Conservation (phyloP, 495 filamentous ascomycete genomes). For the Aspergillus ellipticus region DNA sequence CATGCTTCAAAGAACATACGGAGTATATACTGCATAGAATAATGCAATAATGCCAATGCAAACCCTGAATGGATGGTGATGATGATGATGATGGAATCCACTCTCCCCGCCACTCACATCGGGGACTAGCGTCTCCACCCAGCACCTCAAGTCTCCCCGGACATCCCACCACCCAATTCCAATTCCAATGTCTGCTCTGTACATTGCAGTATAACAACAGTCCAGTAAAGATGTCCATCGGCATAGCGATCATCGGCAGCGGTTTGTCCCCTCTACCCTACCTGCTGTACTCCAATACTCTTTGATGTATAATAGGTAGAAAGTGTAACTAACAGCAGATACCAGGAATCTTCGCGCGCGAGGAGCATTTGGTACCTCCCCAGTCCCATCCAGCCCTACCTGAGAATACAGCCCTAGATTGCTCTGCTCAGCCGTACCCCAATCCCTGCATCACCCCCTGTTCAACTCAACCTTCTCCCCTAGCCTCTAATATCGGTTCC, state of each 20-base stretch:
- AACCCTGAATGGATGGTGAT: background rate
- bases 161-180: too few relatives aligned
- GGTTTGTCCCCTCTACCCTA: conserved; percentile 36
- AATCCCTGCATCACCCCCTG: too few relatives aligned
- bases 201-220: background rate
- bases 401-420: too few relatives aligned
- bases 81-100: background rate
- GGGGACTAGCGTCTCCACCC: too few relatives aligned
- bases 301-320: too few relatives aligned
- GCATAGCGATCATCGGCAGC: conserved; percentile 66
- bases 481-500: too few relatives aligned
- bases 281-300: background rate
- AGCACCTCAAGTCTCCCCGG: too few relatives aligned
- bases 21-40: too few relatives aligned
- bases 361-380: conserved; percentile 40
- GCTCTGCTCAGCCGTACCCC: too few relatives aligned
- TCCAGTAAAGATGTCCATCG: conserved; percentile 44
- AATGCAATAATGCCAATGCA: conserved; percentile 2
- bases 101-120: background rate
- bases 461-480: too few relatives aligned
- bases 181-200: background rate
- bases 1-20: too few relatives aligned
- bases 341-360: conserved; percentile 47
- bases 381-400: conserved; percentile 4
- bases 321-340: conserved; percentile 1